Evolutionary conservation across 2,329 filamentous ascomycete species (phyloP), one percentile per base, ranked within the genome.

Genomic region (Monosporascus sp.): DNA sequence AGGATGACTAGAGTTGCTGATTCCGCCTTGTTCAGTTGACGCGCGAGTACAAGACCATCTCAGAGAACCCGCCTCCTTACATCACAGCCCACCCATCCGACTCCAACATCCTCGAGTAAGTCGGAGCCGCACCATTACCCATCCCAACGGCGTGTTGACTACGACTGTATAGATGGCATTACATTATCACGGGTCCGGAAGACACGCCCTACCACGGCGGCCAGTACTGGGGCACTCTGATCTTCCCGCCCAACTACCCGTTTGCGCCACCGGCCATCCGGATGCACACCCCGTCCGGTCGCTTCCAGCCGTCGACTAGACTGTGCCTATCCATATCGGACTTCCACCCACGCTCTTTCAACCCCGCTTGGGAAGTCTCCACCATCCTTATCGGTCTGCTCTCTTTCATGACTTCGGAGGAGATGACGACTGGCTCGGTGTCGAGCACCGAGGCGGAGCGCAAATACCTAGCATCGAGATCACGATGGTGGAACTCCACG

Each of bases 371-470:
- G 94, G 93, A 96, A 67, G 94, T 99, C 7, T 93, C 88, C 51
- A 99, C 94, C 0, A 99, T 99, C 59, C 77, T 99, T 17, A 95
- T 96, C 52, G 94, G 94, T 9, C 81, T 99, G 27, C 77, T 97
- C 57, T 95, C 89, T 39, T 99, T 99, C 73, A 99, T 99, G 94
- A 97, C 93, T 2, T 90, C 89, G 60, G 93, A 99, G 67, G 94
- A 99, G 75, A 97, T 97, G 88, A 99, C 94, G 0, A 97, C 94
- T 0, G 94, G 94, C 2, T 92, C 87, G 31, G 83, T 99, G 31
- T 86, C 87, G 6, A 89, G 86, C 18, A 87, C 83, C 0, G 82
- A 89, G 48, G 76, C 81, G 3, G 92, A 97, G 75, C 83, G 93
- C 56, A 87, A 84, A 68, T 81, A 87, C 63, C 83, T 91, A 48